Percentiles rank a stretch among this genome's conserved stretches.
Conservation (phyloP, 805 yeast genomes). For the Wickerhamomyces alni region DNA sequence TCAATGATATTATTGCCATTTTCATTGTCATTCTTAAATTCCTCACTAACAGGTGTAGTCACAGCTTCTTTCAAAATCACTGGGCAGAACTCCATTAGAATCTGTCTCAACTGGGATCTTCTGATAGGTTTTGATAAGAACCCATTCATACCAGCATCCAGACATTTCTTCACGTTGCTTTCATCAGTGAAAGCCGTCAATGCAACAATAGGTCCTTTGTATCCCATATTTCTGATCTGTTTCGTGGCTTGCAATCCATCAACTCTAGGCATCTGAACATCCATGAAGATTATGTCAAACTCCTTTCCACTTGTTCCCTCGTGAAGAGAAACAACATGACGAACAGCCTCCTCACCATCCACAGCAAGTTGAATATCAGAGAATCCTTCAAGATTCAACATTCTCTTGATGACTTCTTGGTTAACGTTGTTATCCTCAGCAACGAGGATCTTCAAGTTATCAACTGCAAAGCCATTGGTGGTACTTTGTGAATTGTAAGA, state of each 20-base stretch:
- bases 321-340: constrained; percentile 32
- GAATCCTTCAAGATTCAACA: constrained; percentile 82
- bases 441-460: constrained; percentile 52
- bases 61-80: constrained; percentile 3
- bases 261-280: constrained; percentile 92
- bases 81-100: constrained; percentile 32
- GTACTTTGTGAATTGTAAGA: constrained; percentile 2
- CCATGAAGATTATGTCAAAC: constrained; percentile 87
- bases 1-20: no score
- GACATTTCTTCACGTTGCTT: constrained; percentile 78
- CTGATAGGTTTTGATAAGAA: constrained; percentile 86
- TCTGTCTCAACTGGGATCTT: constrained; percentile 57
- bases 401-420: constrained; percentile 87
- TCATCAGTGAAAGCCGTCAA: constrained; percentile 95
- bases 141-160: constrained; percentile 89
- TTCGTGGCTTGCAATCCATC: constrained; percentile 86
- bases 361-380: constrained; percentile 68
- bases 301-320: constrained; percentile 3
- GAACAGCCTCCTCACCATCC: constrained; percentile 88
- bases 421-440: constrained; percentile 94
- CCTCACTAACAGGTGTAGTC: constrained; percentile 2
- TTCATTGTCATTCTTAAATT: not conserved
- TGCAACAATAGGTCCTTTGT: constrained; percentile 78
- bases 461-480: not conserved
- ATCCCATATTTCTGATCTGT: constrained; percentile 60